Evolutionary conservation across 805 yeast genomes (phyloP).

Genomic region (Monosporozyma yasuniensis): DNA sequence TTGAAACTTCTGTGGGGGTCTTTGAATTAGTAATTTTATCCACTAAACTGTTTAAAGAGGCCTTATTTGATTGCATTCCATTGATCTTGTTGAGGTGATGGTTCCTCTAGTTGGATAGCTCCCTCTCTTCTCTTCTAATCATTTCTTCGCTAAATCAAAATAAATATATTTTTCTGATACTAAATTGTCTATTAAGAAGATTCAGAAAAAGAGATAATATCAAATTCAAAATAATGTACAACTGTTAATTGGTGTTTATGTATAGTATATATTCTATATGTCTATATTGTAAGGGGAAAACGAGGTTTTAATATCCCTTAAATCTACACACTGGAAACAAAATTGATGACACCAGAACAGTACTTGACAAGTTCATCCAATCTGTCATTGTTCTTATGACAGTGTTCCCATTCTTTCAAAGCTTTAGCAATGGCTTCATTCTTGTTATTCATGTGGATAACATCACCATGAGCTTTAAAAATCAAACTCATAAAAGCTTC

Average conservation of each 20-base stretch:
- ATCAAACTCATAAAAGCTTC: slow-evolving; percentile 75
- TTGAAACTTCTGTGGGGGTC: slow-evolving; percentile 8
- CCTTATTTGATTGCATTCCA: neutral
- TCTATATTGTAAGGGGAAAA: neutral
- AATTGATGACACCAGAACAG: slow-evolving; percentile 69
- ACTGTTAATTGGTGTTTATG: neutral
- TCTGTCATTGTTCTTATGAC: slow-evolving; percentile 37
- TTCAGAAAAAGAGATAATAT: no score
- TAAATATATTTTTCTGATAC: no score
- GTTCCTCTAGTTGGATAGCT: neutral
- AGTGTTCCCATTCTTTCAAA: slow-evolving; percentile 41
- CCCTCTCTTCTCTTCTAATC: neutral
- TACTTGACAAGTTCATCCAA: slow-evolving; percentile 66
- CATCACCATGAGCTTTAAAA: slow-evolving; percentile 75
- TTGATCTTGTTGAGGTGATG: neutral
- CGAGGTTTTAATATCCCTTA: neutral
- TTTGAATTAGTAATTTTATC: slow-evolving; percentile 1
- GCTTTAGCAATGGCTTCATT: slow-evolving; percentile 37
- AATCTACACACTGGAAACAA: slow-evolving; percentile 34
- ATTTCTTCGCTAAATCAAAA: no score
- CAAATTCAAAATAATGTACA: neutral
- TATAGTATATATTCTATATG: neutral
- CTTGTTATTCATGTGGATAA: slow-evolving; percentile 37
- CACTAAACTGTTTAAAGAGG: neutral
- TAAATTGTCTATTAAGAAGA: no score